Base-by-base conservation (phyloP, 768 basidiomycete genomes). In the Leucosporidium scottii region DNA sequence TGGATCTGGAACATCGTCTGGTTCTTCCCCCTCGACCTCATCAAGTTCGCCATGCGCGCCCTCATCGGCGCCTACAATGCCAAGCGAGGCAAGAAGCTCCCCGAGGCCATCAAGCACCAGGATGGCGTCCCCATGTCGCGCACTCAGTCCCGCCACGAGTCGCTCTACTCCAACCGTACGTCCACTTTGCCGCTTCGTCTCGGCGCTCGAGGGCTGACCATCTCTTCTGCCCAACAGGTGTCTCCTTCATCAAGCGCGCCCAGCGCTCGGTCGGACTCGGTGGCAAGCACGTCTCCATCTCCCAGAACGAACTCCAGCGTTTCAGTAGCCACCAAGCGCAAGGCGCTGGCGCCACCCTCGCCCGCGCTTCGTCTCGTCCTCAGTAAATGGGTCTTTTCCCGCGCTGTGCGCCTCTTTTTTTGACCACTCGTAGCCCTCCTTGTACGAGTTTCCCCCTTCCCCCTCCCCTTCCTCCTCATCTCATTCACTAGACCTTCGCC, bases 1-100 rank as follows among this genome's bases (percentile, higher is more conserved):
- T 97, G 93, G 93, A 84, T 93, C 73, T 93, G 91, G 93, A 89
- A 97, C 81, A 89, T 96, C 72, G 74, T 93, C 64, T 94, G 94
- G 93, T 98, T 93, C 85, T 78, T 90, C 72, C 94, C 94, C 61
- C 86, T 98, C 59, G 94, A 98, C 80, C 84, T 85, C 80, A 89
- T 97, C 84, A 74, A 74, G 68, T 94, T 96, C 79, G 89, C 83
- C 44, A 93, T 97, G 90, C 93, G 94, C 82, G 89, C 91, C 9
- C 80, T 92, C 77, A 93, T 97, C 84, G 88, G 87, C 80, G 81
- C 70, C 72, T 85, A 93, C 71, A 81, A 84, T 65, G 86, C 89
- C 66, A 76, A 78, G 62, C 73, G 75, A 54, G 59, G 64, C 21
- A 74, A 76, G 72, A 50, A 58, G 23, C 73, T 76, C 53, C 49